phyloP scores from a whole-genome alignment of 768 basidiomycete species.

The Auriscalpium orientale region DNA sequence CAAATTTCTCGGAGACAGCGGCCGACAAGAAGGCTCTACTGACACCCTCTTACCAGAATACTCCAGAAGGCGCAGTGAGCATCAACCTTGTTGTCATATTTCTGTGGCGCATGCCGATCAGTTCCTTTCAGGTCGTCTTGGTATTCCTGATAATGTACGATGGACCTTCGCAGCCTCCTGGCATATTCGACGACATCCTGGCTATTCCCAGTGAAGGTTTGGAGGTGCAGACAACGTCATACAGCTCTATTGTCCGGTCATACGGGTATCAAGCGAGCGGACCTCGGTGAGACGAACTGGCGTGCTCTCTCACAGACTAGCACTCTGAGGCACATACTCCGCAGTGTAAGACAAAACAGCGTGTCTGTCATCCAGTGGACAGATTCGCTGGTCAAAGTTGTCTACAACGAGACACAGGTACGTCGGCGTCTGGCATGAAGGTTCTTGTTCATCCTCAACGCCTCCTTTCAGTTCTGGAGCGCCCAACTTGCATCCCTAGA shows the following conservation, averaged over 20 bases:
- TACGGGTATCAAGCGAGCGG: background rate
- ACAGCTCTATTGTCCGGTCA: background rate
- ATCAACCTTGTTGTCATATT: background rate
- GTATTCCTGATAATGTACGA: constrained; percentile 11
- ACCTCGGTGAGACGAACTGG: background rate
- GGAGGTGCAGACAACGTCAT: background rate
- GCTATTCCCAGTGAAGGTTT: background rate
- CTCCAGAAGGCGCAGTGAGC: background rate
- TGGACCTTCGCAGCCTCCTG: constrained; percentile 7
- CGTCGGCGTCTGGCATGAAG: background rate
- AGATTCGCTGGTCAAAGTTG: background rate
- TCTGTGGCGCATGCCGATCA: background rate
- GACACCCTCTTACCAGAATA: background rate
- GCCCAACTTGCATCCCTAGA: background rate
- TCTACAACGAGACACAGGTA: background rate
- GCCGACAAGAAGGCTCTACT: background rate
- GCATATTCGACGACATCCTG: constrained; percentile 15
- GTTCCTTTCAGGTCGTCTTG: background rate
- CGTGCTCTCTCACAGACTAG: background rate
- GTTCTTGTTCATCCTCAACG: background rate
- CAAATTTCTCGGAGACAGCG: background rate
- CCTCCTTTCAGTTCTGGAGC: background rate
- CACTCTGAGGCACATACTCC: background rate
- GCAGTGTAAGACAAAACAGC: background rate
- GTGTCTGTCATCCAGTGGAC: background rate